A percentile compares a stretch with the other conserved stretches of the same genome.
Evolutionary conservation across 805 yeast genomes (phyloP).

Genomic region (Wickerhamiella australiensis): DNA sequence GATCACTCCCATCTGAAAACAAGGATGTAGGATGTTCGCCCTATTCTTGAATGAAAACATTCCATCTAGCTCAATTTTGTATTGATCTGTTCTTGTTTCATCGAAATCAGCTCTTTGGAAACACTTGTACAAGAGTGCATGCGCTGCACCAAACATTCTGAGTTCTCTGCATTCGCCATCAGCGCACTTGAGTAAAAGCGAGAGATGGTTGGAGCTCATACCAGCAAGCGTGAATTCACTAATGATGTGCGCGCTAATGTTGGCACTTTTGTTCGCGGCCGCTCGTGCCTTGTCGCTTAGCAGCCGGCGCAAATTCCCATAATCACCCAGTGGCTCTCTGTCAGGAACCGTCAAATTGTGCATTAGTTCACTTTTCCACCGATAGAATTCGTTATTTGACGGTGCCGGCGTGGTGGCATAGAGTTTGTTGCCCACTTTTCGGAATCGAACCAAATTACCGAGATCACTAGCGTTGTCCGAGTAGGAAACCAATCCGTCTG

Average conservation of each 20-base stretch:
- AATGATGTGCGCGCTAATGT: neutral
- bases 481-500: neutral
- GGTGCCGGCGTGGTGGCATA: neutral
- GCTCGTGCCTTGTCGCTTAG: neutral
- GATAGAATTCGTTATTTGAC: neutral
- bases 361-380: neutral
- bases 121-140: neutral
- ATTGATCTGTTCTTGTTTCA: neutral
- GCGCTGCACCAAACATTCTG: neutral
- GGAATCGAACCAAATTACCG: neutral
- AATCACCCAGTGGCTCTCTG: neutral
- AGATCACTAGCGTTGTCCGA: neutral
- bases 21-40: neutral
- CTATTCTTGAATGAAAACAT: neutral
- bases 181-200: neutral
- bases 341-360: neutral
- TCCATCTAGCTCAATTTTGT: neutral
- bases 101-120: neutral
- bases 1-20: neutral
- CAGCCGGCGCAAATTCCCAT: neutral
- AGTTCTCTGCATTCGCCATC: neutral
- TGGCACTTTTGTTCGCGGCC: neutral
- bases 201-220: neutral
- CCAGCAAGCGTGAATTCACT: neutral
- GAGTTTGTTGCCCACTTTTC: neutral